Evolutionary conservation across 345 rosid species (phyloP).

Genomic region (Brassica nigra): DNA sequence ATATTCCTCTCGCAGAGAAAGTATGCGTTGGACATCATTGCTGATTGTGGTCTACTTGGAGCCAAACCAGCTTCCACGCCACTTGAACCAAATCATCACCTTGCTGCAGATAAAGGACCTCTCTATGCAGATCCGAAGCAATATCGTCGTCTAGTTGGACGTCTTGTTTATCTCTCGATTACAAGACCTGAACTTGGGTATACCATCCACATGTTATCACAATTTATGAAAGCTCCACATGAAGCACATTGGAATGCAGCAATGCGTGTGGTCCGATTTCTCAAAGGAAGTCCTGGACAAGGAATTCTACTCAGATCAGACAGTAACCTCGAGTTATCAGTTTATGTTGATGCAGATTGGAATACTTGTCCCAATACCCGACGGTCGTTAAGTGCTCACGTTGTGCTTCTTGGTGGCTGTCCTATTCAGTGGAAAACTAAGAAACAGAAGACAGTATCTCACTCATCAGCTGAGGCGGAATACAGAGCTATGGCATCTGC

Average conservation of each 20-base stretch:
- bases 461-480: background rate
- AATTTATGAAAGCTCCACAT: background rate
- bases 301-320: background rate
- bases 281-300: background rate
- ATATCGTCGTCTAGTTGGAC: background rate
- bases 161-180: background rate
- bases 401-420: background rate
- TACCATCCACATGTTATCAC: background rate
- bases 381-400: background rate
- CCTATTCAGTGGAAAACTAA: background rate
- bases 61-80: too few relatives aligned
- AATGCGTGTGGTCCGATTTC: background rate
- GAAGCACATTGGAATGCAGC: background rate
- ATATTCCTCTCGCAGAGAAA: background rate
- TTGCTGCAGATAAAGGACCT: too few relatives aligned
- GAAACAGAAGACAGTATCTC: background rate
- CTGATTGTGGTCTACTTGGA: background rate
- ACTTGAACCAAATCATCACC: too few relatives aligned
- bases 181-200: background rate
- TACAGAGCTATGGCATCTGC: background rate
- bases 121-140: too few relatives aligned
- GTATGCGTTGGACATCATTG: background rate
- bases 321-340: background rate
- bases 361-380: background rate
- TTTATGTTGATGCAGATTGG: background rate